Conservation (phyloP, 495 filamentous ascomycete species). For the Penicillium bialowiezense region DNA sequence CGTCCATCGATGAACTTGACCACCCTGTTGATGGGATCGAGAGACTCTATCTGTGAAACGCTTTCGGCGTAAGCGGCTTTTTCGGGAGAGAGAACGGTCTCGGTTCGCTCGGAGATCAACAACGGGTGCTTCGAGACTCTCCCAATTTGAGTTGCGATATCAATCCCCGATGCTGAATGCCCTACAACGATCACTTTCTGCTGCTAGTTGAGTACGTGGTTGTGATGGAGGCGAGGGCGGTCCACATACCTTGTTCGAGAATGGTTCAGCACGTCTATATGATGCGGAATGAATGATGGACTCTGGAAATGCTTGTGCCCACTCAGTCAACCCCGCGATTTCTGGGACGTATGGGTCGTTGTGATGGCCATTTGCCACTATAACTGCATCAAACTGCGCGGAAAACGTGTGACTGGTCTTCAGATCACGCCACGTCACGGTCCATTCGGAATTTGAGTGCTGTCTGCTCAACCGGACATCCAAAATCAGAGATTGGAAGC, state of each 20-base stretch:
- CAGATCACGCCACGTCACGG: conserved; percentile 7
- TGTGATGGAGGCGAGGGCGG: too few species aligned
- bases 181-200: conserved; percentile 14
- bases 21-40: too few species aligned
- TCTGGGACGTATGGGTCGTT: conserved; percentile 10
- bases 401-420: background rate
- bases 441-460: conserved; percentile 2
- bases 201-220: too few species aligned
- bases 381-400: conserved; percentile 6
- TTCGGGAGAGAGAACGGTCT: background rate
- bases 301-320: conserved; percentile 1
- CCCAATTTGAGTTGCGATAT: conserved; percentile 8
- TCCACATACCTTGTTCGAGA: conserved; percentile 9
- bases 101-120: conserved; percentile 10
- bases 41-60: conserved; percentile 5
- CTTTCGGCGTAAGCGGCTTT: background rate
- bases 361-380: conserved; percentile 11
- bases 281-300: conserved; percentile 9
- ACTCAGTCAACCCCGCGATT: conserved; percentile 7
- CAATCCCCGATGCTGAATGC: conserved; percentile 10
- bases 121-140: conserved; percentile 8
- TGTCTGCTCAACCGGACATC: background rate
- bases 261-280: conserved; percentile 4
- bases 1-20: conserved; percentile 2
- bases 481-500: conserved; percentile 2